Percentiles rank a stretch among this genome's conserved stretches.
These are phyloP conservation scores for Psidium guajava DNA, from an alignment of 345 rosid species.

Conservation along the genomic window DNA sequence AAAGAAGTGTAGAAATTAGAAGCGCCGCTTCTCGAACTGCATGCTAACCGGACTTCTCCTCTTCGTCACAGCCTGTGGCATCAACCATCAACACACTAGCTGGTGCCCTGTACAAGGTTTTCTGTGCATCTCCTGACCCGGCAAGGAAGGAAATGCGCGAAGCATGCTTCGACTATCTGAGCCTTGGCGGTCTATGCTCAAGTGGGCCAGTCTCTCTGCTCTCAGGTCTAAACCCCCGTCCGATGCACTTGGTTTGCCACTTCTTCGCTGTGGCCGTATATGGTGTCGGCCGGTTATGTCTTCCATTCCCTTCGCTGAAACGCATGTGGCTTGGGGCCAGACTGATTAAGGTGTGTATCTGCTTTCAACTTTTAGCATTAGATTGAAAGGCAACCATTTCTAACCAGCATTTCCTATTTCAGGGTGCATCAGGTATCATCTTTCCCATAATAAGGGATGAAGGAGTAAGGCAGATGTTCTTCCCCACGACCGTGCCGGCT, in stretches of 20 bases:
- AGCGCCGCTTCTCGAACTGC: background rate
- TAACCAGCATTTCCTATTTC: background rate
- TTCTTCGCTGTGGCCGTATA: slow-evolving; percentile 21
- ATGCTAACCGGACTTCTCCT: background rate
- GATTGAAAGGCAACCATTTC: background rate
- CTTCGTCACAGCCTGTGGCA: slow-evolving; percentile 15
- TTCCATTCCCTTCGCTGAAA: slow-evolving; percentile 24
- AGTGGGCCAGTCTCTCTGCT: slow-evolving; percentile 17
- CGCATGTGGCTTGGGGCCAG: slow-evolving; percentile 21
- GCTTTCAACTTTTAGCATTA: background rate
- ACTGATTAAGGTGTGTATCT: background rate
- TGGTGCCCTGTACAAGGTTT: slow-evolving; percentile 21
- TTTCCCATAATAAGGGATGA: slow-evolving; percentile 33
- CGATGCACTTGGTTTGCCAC: slow-evolving; percentile 11
- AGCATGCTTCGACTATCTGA: slow-evolving; percentile 24
- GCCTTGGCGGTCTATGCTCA: slow-evolving; percentile 24
- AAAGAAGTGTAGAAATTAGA: background rate
- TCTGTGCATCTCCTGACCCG: slow-evolving; percentile 20
- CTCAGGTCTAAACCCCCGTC: slow-evolving; percentile 24
- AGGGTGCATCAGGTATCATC: slow-evolving; percentile 33
- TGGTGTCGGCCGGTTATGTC: slow-evolving; percentile 13
- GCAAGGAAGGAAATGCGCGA: slow-evolving; percentile 21
- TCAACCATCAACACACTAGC: slow-evolving; percentile 23
- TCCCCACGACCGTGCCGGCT: slow-evolving; percentile 32
- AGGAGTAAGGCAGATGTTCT: slow-evolving; percentile 35